A percentile compares a stretch with the other conserved stretches of the same genome.
These are phyloP conservation scores for Ascochyta clinopodiicola DNA, from an alignment of 2,329 filamentous ascomycete species.

Conservation along the genomic window DNA sequence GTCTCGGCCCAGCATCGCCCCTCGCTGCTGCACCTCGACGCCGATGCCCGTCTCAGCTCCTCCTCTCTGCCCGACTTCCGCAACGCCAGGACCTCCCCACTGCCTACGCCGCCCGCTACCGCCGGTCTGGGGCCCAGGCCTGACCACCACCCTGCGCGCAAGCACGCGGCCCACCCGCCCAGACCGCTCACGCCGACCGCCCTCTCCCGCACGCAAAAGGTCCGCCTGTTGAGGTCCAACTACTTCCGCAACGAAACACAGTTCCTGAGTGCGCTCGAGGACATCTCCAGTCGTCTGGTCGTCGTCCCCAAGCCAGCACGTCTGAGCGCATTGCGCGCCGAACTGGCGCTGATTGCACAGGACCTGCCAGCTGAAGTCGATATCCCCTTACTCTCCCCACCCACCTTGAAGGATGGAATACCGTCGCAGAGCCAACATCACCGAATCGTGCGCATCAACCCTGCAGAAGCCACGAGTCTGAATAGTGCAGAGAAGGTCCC, in stretches of 20 bases:
- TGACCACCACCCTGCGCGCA: conserved; percentile 45
- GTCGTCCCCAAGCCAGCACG: conserved; percentile 81
- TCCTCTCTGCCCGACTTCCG: conserved; percentile 70
- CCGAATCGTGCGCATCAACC: conserved; percentile 81
- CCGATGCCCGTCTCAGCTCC: conserved; percentile 70
- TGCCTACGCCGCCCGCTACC: conserved; percentile 49
- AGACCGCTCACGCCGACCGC: conserved; percentile 65
- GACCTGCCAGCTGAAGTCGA: conserved; percentile 85
- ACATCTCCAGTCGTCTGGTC: conserved; percentile 84
- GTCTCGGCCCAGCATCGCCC: conserved; percentile 49
- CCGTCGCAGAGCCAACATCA: conserved; percentile 79
- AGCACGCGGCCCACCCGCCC: conserved; percentile 64
- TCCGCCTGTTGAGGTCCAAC: conserved; percentile 76
- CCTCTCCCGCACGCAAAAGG: conserved; percentile 70
- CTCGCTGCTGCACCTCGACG: conserved; percentile 60
- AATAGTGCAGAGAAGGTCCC: conserved; percentile 89
- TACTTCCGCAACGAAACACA: conserved; percentile 84
- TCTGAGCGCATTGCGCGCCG: conserved; percentile 79
- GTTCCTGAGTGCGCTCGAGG: conserved; percentile 79
- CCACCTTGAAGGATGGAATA: conserved; percentile 74
- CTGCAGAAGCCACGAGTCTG: conserved; percentile 81
- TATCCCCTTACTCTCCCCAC: conserved; percentile 81
- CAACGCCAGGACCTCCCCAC: conserved; percentile 56
- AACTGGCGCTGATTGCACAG: conserved; percentile 79
- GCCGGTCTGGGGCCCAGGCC: conserved; percentile 49